Evolutionary conservation across 2,329 filamentous ascomycete species (phyloP).

Genomic region (Pyricularia pennisetigena): DNA sequence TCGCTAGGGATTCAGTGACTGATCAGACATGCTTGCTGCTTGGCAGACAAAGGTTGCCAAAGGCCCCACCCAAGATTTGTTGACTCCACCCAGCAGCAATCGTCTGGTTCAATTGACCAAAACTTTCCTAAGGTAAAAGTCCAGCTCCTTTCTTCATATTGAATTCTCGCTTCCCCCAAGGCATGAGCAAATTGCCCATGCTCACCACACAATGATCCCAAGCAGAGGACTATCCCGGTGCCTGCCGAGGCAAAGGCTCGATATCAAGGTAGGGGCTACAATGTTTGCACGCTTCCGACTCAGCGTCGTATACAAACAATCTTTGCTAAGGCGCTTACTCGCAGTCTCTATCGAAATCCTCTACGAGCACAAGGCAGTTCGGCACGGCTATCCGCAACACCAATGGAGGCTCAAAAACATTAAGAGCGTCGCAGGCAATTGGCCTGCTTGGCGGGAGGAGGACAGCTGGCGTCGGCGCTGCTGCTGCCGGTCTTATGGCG

Average conservation of each 20-base stretch:
- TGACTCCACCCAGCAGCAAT: background rate
- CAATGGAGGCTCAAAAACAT: conserved; percentile 7
- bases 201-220: conserved; percentile 35
- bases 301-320: background rate
- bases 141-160: background rate
- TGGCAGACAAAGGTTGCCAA: background rate
- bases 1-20: no score
- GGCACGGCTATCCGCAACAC: conserved; percentile 16
- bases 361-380: conserved; percentile 16
- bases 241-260: conserved; percentile 3
- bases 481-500: background rate
- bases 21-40: no score
- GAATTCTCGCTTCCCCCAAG: background rate
- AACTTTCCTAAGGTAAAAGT: background rate
- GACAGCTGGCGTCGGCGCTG: conserved; percentile 10
- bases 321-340: conserved; percentile 7
- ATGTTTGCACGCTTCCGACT: background rate
- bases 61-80: background rate
- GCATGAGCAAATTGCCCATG: background rate
- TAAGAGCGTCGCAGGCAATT: background rate
- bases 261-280: background rate
- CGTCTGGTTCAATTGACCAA: background rate
- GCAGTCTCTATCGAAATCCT: background rate
- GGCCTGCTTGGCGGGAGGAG: conserved; percentile 11
- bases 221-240: conserved; percentile 32